Percentiles rank a stretch among this genome's conserved stretches.
phyloP scores from a whole-genome alignment of 805 yeast genomes.

The Cyberlindnera suaveolens region DNA sequence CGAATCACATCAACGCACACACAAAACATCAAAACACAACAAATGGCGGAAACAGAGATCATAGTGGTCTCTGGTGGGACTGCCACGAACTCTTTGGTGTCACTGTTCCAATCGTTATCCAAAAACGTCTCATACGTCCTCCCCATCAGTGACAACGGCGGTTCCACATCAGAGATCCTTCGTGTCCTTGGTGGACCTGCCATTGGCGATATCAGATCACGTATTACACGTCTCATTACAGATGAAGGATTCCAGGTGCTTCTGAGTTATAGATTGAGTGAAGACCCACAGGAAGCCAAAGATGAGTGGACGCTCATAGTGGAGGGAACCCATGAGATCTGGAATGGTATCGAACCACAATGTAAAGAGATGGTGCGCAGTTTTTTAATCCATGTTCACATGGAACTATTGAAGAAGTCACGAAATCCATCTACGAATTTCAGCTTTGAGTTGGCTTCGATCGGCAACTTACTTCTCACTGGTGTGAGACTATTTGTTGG shows the following conservation, averaged over 20 bases:
- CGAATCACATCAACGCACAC: not conserved
- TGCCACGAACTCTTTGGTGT: conserved; percentile 76
- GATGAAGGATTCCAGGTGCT: conserved; percentile 33
- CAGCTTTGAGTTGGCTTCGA: conserved; percentile 68
- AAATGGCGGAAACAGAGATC: conserved; percentile 1
- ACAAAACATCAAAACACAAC: not conserved
- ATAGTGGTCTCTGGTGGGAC: conserved; percentile 71
- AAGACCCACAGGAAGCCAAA: conserved; percentile 46
- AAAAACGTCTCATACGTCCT: conserved; percentile 54
- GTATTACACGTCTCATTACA: conserved; percentile 71
- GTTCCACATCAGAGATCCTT: conserved; percentile 84
- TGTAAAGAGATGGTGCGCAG: conserved; percentile 67
- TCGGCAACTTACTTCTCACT: conserved; percentile 79
- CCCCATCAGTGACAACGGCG: conserved; percentile 91
- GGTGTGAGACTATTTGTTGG: conserved; percentile 82
- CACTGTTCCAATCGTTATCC: conserved; percentile 43
- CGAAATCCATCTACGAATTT: conserved; percentile 53
- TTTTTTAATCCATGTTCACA: conserved; percentile 72
- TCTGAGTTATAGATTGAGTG: conserved; percentile 45
- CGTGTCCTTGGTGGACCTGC: conserved; percentile 93
- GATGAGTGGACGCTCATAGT: conserved; percentile 72
- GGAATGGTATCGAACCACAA: conserved; percentile 56
- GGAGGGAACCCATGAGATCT: conserved; percentile 68
- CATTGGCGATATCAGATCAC: conserved; percentile 83
- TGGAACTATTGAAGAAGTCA: conserved; percentile 64